Evolutionary conservation across 2,329 filamentous ascomycete species (phyloP), one percentile per base, ranked within the genome.

Genomic region (Canariomyces notabilis): DNA sequence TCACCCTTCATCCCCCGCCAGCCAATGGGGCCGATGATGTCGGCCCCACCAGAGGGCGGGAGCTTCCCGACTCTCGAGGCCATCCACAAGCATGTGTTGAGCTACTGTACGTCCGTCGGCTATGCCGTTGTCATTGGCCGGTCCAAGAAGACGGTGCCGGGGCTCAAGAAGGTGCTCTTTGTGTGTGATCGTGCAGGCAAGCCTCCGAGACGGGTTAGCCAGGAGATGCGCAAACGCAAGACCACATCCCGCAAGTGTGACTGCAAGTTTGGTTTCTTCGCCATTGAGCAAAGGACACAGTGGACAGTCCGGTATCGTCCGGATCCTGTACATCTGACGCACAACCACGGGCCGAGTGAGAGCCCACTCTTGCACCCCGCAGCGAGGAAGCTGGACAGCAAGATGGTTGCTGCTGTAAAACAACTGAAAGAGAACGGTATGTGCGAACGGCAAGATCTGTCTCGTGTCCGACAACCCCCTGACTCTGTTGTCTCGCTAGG

Each of bases 201-300:
- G 55, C 78, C 78, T 2, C 78, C 78, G 2, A 77, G 70, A 44
- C 73, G 77, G 5, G 79, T 81, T n/a, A 82, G 70, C 52, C 77
- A 80, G 1, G 80, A 83, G 62, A 74, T 76, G 51, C 75, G 80
- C 46, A 83, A 83, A 63, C 73, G 79, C 18, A 81, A 80, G 59
- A 84, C 80, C 1, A 82, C 80, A 7, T 83, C 80, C n/a, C 72
- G 80, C 37, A 84, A 84, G 57, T 83, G 80, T 57, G 80, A 83
- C 55, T 84, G 80, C 52, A 78, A 79, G 22, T 84, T 84, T 61
- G 80, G 80, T n/a, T 83, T 84, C 61, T 84, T 83, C 53, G 80
- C 80, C 45, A 80, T 84, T 32, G 80, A 84, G 61, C 79, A 83
- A 58, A 72, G 80, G 49, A 82, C 79, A 0, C 79, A 83, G 55